Percentiles rank a stretch among this genome's conserved stretches.
Evolutionary conservation across 2,329 filamentous ascomycete genomes (phyloP).

Genomic region (Leptographium lundbergii): DNA sequence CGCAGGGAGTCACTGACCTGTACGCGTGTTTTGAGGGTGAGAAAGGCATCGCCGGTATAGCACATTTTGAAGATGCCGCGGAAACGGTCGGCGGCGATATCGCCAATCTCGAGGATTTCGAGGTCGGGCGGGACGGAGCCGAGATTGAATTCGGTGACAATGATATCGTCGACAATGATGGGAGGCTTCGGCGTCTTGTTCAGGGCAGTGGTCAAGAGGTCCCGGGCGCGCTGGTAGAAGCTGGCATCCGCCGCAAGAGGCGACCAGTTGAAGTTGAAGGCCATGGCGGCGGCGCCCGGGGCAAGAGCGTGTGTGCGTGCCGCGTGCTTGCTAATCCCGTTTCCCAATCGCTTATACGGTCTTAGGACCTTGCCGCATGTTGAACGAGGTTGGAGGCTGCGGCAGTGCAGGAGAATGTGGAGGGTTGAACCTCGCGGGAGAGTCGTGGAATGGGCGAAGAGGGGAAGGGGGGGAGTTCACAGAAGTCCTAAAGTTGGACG

Average conservation of each 20-base stretch:
- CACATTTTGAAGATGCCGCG: slow-evolving; percentile 99
- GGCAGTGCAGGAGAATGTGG: neutral
- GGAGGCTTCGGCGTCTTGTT: slow-evolving; percentile 98
- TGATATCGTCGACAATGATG: slow-evolving; percentile 98
- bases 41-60: slow-evolving; percentile 86
- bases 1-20: slow-evolving; percentile 46
- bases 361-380: neutral
- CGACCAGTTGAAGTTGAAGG: slow-evolving; percentile 99
- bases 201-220: slow-evolving; percentile 85
- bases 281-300: slow-evolving; percentile 48
- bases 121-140: slow-evolving; percentile 88
- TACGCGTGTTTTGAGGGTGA: slow-evolving; percentile 90
- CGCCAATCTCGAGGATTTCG: slow-evolving; percentile 95
- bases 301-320: neutral
- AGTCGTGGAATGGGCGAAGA: neutral
- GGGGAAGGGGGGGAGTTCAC: neutral
- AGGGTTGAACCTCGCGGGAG: neutral
- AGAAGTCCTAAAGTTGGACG: neutral
- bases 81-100: slow-evolving; percentile 92
- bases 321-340: neutral
- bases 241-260: slow-evolving; percentile 89
- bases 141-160: slow-evolving; percentile 94
- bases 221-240: slow-evolving; percentile 80
- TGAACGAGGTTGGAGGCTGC: neutral
- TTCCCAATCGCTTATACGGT: neutral